A percentile compares a stretch with the other conserved stretches of the same genome.
These are phyloP conservation scores for Pelargonium myrrhifolium DNA, from an alignment of 441 rosid genomes.

Conservation along the genomic window DNA sequence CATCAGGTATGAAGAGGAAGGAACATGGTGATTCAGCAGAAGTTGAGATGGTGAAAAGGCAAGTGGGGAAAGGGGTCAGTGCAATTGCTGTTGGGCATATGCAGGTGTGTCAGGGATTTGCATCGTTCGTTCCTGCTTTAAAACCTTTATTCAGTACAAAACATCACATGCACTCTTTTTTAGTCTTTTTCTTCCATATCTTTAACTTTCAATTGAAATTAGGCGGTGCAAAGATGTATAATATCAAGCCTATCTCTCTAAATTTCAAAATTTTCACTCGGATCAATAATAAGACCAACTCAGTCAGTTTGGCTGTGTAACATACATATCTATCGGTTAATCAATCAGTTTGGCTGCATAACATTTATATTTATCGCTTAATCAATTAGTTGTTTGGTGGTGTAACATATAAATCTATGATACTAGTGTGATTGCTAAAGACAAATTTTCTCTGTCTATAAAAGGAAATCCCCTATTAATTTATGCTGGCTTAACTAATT, in stretches of 20 bases:
- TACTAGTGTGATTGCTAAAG: too few relatives aligned
- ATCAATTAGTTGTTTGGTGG: too few relatives aligned
- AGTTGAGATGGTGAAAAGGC: slow-evolving; percentile 32
- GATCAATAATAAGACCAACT: too few relatives aligned
- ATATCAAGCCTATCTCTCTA: not conserved
- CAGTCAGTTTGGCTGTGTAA: too few relatives aligned
- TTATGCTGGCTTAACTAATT: too few relatives aligned
- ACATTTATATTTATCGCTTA: too few relatives aligned
- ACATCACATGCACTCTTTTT: not conserved
- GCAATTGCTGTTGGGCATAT: slow-evolving; percentile 19
- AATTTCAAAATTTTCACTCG: too few relatives aligned
- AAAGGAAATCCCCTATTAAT: too few relatives aligned
- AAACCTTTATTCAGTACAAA: not conserved
- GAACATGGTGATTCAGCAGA: slow-evolving; percentile 34
- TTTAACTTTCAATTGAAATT: not conserved
- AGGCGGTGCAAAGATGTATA: not conserved
- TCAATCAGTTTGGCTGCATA: too few relatives aligned
- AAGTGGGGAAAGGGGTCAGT: slow-evolving; percentile 21
- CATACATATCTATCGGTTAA: too few relatives aligned
- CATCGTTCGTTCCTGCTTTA: not conserved
- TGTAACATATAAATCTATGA: too few relatives aligned
- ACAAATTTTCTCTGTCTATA: too few relatives aligned
- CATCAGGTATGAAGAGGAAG: slow-evolving; percentile 47
- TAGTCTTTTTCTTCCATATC: not conserved
- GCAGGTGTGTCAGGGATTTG: not conserved